phyloP scores from a whole-genome alignment of 1,139 yeast species.

The Diutina sp. region DNA sequence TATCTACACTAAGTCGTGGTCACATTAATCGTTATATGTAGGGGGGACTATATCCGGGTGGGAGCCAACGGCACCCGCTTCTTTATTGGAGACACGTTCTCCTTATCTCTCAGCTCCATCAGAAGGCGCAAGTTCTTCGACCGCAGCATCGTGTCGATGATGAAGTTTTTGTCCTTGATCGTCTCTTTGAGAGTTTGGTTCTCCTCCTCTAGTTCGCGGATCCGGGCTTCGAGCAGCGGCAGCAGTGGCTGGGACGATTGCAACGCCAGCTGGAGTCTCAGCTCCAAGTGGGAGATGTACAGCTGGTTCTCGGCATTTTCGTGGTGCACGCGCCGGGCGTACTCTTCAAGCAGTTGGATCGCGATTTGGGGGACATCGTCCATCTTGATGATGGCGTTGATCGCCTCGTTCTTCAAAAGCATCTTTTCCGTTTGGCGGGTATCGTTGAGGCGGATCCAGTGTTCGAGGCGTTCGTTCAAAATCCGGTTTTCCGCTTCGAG shows the following conservation, averaged over 20 bases:
- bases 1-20: background rate
- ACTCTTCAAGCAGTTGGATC: slow-evolving; percentile 36
- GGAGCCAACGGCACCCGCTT: slow-evolving; percentile 1
- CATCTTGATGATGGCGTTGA: slow-evolving; percentile 35
- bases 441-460: slow-evolving; percentile 48
- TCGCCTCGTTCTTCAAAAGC: slow-evolving; percentile 39
- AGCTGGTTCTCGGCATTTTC: slow-evolving; percentile 53
- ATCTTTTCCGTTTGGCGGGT: slow-evolving; percentile 42
- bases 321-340: slow-evolving; percentile 26
- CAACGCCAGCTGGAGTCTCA: slow-evolving; percentile 25
- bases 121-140: slow-evolving; percentile 39
- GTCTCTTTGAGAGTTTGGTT: slow-evolving; percentile 50
- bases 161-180: slow-evolving; percentile 58
- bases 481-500: slow-evolving; percentile 50
- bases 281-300: slow-evolving; percentile 51
- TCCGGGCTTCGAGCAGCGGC: slow-evolving; percentile 10
- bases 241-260: slow-evolving; percentile 3
- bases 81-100: background rate
- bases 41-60: background rate
- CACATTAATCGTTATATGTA: background rate
- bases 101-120: slow-evolving; percentile 14
- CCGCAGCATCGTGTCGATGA: slow-evolving; percentile 61
- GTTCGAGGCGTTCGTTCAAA: slow-evolving; percentile 56
- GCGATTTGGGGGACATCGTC: slow-evolving; percentile 22
- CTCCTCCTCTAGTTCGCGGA: slow-evolving; percentile 61